Base-by-base conservation (phyloP, 1,284 basidiomycete species). In the Apiotrichum mycotoxinovorans region DNA sequence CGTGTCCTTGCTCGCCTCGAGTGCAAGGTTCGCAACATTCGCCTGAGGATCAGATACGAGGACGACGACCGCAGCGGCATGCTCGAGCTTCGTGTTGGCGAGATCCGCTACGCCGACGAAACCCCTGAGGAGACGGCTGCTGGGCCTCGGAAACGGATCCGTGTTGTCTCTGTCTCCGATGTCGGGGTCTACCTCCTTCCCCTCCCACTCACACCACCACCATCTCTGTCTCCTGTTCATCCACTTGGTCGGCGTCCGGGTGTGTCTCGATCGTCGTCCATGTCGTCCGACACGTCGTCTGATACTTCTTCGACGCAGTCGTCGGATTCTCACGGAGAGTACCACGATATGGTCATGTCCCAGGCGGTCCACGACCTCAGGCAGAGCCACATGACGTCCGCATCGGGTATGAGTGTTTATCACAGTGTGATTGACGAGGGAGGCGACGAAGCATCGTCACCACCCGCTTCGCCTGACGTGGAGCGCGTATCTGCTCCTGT, bases 1-100 rank as follows among this genome's bases (percentile, higher is more conserved):
- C 82, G 86, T 15, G 79, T 96, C 4, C 82, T 96, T 15, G 84
- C 89, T 11, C 83, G 88, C 58, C 87, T 97, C 64, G 83, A 89
- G 62, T 87, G 91, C 67, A 84, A 85, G 63, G 87, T 88, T 26
- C 72, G 79, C 25, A 84, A 89, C 65, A 82, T 87, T 35, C 83
- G 78, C 59, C 78, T 94, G 40, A 57, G 71, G n/a, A 53, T 76
- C 2, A 58, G 62, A 12, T 61, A 70, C 45, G 63, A 65, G 4
- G 66, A 72, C 52, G 65, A 73, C 35, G 46, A 57, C 18, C 61
- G 63, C 27, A 64, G 65, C 1, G 68, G 65, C 3, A 48, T 66
- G 0, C 58, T 79, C 22, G 74, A 76, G 44, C 48, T 79, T 17
- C 62, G 67, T 9, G 43, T 79, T 14, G 69, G 63, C 0, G 63